Conservation (phyloP, 495 filamentous ascomycete species). For the Penicillium simplicissimum region DNA sequence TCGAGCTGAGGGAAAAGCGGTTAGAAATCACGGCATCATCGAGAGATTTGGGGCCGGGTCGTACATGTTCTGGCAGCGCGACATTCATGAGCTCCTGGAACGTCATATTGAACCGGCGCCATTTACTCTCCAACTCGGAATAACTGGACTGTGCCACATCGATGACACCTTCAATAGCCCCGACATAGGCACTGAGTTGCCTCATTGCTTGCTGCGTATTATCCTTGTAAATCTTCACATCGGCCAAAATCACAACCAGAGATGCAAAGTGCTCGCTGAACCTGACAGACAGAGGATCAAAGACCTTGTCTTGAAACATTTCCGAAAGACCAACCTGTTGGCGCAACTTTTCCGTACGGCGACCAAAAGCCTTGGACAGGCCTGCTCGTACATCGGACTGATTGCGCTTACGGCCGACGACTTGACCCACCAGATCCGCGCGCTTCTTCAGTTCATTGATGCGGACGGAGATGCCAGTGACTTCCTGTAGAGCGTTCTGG, state of each 20-base stretch:
- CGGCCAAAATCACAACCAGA: conserved; percentile 84
- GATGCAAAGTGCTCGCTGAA: conserved; percentile 87
- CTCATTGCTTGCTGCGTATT: conserved; percentile 69
- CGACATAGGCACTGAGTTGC: conserved; percentile 68
- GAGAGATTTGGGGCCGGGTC: conserved; percentile 33
- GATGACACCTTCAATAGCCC: conserved; percentile 65
- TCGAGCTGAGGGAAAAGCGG: conserved; percentile 54
- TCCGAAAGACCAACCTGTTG: conserved; percentile 67
- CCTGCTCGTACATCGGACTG: conserved; percentile 84
- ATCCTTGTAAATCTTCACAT: conserved; percentile 83
- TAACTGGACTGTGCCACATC: conserved; percentile 62
- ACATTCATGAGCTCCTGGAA: conserved; percentile 78
- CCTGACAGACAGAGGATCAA: conserved; percentile 70
- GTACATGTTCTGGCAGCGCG: conserved; percentile 82
- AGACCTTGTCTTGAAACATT: conserved; percentile 74
- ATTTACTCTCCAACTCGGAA: conserved; percentile 85
- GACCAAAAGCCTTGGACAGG: conserved; percentile 82
- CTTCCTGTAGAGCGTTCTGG: conserved; percentile 58
- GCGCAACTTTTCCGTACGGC: conserved; percentile 75
- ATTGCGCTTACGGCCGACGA: conserved; percentile 82
- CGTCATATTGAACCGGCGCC: conserved; percentile 79
- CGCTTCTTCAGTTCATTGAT: conserved; percentile 94
- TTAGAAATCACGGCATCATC: conserved; percentile 12
- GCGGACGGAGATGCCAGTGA: conserved; percentile 71
- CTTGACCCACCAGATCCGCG: conserved; percentile 83